Conservation (phyloP, 768 basidiomycete species). For the Tulasnella sp. region DNA sequence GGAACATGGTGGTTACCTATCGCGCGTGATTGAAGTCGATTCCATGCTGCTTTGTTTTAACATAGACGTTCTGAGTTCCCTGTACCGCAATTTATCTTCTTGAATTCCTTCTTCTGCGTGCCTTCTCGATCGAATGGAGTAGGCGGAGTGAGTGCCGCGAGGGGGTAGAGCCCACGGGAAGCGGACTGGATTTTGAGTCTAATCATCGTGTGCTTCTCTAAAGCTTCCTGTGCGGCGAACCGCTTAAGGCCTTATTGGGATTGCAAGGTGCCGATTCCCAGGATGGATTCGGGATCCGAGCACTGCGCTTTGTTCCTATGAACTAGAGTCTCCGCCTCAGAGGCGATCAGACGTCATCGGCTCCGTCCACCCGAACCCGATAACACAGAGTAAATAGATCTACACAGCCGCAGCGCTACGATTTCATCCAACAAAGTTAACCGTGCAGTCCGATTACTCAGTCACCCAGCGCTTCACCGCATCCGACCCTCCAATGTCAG, state of each 20-base stretch:
- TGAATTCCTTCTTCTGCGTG: not conserved
- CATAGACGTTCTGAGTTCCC: conserved; percentile 14
- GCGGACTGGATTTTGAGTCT: not conserved
- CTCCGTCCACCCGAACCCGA: not conserved
- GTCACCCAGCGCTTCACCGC: conserved; percentile 25
- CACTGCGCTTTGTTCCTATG: not conserved
- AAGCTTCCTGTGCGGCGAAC: not conserved
- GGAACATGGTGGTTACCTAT: conserved; percentile 9
- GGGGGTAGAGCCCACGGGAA: not conserved
- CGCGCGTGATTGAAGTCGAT: not conserved
- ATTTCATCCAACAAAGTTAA: not conserved
- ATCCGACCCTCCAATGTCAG: conserved; percentile 22
- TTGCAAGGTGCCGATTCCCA: not conserved
- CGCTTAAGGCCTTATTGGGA: conserved; percentile 1
- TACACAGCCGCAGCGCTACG: conserved; percentile 6
- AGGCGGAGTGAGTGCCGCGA: not conserved
- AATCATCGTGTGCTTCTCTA: not conserved
- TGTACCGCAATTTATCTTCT: not conserved
- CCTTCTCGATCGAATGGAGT: not conserved
- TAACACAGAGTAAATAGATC: not conserved
- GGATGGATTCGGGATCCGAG: not conserved
- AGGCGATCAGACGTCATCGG: not conserved
- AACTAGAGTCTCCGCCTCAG: conserved; percentile 7
- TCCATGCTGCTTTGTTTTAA: not conserved
- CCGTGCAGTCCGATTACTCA: conserved; percentile 15